phyloP scores from a whole-genome alignment of 1,139 yeast species.

The Suhomyces kunorum region DNA sequence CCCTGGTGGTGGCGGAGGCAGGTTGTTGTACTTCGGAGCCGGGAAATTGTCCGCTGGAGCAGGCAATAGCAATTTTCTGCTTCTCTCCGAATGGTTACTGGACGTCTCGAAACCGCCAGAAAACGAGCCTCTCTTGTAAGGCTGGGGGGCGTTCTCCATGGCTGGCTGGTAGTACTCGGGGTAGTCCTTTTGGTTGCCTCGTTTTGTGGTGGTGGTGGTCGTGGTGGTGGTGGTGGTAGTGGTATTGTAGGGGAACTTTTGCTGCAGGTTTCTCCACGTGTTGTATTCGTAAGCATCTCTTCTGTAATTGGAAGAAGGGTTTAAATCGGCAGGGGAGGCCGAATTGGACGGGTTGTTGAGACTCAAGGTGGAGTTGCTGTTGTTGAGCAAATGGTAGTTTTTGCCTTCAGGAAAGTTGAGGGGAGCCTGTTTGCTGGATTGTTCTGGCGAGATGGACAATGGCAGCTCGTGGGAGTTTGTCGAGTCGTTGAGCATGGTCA shows the following conservation, averaged over 20 bases:
- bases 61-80: slow-evolving; percentile 5
- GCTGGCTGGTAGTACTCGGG: not conserved
- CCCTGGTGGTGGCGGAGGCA: slow-evolving; percentile 11
- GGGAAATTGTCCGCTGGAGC: slow-evolving; percentile 9
- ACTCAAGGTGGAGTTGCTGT: not conserved
- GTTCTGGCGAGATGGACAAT: not conserved
- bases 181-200: slow-evolving; percentile 3
- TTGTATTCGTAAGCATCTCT: slow-evolving; percentile 18
- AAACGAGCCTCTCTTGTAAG: not conserved
- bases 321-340: slow-evolving; percentile 3
- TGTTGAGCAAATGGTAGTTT: not conserved
- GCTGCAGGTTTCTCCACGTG: slow-evolving; percentile 17
- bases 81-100: not conserved
- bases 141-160: not conserved
- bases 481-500: not conserved
- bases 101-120: slow-evolving; percentile 1
- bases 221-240: slow-evolving; percentile 14
- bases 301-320: slow-evolving; percentile 9
- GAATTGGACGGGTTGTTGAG: slow-evolving; percentile 4
- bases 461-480: not conserved
- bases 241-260: slow-evolving; percentile 9
- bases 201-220: slow-evolving; percentile 11
- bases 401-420: not conserved
- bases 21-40: not conserved
- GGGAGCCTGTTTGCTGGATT: not conserved